phyloP scores from a whole-genome alignment of 331 rosid species.

The Stylosanthes scabra region DNA sequence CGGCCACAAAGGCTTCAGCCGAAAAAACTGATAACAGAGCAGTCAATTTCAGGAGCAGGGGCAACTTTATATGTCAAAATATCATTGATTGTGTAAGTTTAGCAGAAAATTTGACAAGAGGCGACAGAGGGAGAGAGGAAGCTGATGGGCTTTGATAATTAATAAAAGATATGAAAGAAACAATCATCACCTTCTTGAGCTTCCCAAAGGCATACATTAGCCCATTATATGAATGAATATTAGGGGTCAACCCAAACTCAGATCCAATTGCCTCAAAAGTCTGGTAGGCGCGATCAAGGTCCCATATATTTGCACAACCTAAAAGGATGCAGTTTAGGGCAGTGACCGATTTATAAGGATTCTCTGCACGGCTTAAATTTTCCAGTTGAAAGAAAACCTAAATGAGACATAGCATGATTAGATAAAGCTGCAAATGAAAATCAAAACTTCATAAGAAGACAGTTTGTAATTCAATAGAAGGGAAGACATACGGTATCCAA shows the following conservation, averaged over 20 bases:
- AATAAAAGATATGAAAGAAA: slow-evolving; percentile 16
- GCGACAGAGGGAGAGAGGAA: background rate
- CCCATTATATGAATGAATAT: slow-evolving; percentile 93
- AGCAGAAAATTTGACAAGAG: slow-evolving; percentile 11
- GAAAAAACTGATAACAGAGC: background rate
- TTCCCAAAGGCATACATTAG: slow-evolving; percentile 87
- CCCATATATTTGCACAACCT: slow-evolving; percentile 99
- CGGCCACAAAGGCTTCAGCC: background rate
- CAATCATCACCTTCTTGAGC: slow-evolving; percentile 76
- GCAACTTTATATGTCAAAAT: slow-evolving; percentile 20
- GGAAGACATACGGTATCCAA: slow-evolving; percentile 76
- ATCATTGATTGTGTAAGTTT: slow-evolving; percentile 8
- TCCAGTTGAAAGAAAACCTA: slow-evolving; percentile 98
- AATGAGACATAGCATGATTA: slow-evolving; percentile 40
- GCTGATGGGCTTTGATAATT: background rate
- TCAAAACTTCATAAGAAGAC: background rate
- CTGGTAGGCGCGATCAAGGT: slow-evolving; percentile 98
- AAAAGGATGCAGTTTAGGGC: slow-evolving; percentile 87
- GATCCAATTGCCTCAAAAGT: slow-evolving; percentile 93
- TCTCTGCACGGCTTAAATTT: slow-evolving; percentile 72
- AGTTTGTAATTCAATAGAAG: slow-evolving; percentile 34
- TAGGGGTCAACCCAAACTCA: slow-evolving; percentile 78
- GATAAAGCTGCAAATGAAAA: slow-evolving; percentile 32
- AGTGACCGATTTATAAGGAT: slow-evolving; percentile 86
- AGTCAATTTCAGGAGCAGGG: background rate